A percentile compares a stretch with the other conserved stretches of the same genome.
phyloP scores from a whole-genome alignment of 306 rosid genomes.

The Cucurbita argyrosperma region DNA sequence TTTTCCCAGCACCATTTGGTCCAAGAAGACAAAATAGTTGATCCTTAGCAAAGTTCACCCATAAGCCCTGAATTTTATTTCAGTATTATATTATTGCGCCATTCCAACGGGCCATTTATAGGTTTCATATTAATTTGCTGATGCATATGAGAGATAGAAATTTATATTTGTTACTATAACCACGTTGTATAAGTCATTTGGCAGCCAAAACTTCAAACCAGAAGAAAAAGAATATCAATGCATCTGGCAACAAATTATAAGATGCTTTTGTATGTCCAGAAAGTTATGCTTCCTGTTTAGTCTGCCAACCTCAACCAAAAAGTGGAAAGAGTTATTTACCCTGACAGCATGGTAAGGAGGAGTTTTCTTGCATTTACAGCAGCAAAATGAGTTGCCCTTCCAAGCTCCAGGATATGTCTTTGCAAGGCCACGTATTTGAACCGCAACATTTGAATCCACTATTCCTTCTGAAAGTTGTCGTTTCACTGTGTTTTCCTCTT shows the following conservation, averaged over 20 bases:
- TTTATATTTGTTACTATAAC: neutral
- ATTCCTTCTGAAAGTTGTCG: constrained; percentile 27
- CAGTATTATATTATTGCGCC: neutral
- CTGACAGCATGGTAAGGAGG: constrained; percentile 50
- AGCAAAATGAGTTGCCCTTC: constrained; percentile 32
- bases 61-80: constrained; percentile 53
- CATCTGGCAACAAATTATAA: neutral
- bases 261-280: neutral
- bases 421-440: constrained; percentile 67
- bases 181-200: neutral
- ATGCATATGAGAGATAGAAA: neutral
- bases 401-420: constrained; percentile 60
- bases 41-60: constrained; percentile 72
- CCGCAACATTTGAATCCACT: constrained; percentile 45
- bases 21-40: constrained; percentile 89
- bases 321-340: constrained; percentile 30
- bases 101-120: neutral
- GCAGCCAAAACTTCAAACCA: neutral
- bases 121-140: neutral
- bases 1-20: constrained; percentile 93
- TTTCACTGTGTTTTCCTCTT: constrained; percentile 65
- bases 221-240: neutral
- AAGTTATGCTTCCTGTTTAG: neutral
- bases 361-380: constrained; percentile 42
- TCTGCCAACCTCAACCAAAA: neutral